Conservation (phyloP, 768 basidiomycete genomes). For the Hypholoma fasciculare region DNA sequence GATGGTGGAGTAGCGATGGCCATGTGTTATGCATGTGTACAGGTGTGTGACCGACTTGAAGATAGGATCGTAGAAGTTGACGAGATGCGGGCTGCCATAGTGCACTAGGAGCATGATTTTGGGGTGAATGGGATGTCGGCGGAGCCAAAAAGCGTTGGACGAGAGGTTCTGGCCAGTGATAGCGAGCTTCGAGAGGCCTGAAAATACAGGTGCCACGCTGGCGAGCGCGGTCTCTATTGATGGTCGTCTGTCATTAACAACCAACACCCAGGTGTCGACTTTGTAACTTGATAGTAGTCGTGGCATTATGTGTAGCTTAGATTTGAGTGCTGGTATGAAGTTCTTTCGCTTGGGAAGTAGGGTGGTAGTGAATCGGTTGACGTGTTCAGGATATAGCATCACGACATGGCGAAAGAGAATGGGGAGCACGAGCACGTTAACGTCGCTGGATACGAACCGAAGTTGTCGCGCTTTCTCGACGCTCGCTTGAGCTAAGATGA, state of each 20-base stretch:
- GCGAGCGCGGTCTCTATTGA: constrained; percentile 33
- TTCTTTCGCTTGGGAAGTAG: constrained; percentile 29
- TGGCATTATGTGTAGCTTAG: constrained; percentile 25
- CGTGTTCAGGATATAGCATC: constrained; percentile 25
- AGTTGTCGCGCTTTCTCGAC: constrained; percentile 24
- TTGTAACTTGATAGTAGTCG: constrained; percentile 31
- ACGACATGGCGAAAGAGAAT: constrained; percentile 29
- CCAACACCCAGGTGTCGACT: constrained; percentile 30
- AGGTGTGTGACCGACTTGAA: constrained; percentile 34
- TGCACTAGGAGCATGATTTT: constrained; percentile 30
- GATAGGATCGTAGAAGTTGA: constrained; percentile 34
- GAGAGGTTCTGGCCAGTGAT: constrained; percentile 33
- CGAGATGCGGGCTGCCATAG: constrained; percentile 31
- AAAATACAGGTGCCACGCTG: constrained; percentile 30
- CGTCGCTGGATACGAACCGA: constrained; percentile 32
- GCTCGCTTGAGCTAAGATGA: constrained; percentile 25
- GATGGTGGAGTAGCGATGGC: constrained; percentile 29
- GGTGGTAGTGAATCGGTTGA: constrained; percentile 28
- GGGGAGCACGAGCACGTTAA: constrained; percentile 35
- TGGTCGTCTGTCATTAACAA: constrained; percentile 29
- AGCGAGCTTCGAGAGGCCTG: constrained; percentile 28
- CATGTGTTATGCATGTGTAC: constrained; percentile 31
- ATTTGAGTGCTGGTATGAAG: constrained; percentile 26
- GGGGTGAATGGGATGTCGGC: constrained; percentile 30
- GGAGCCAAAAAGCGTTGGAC: constrained; percentile 35